Percentiles rank a stretch among this genome's conserved stretches.
Evolutionary conservation across 306 rosid species (phyloP).

Genomic region (Calophaca sinica): DNA sequence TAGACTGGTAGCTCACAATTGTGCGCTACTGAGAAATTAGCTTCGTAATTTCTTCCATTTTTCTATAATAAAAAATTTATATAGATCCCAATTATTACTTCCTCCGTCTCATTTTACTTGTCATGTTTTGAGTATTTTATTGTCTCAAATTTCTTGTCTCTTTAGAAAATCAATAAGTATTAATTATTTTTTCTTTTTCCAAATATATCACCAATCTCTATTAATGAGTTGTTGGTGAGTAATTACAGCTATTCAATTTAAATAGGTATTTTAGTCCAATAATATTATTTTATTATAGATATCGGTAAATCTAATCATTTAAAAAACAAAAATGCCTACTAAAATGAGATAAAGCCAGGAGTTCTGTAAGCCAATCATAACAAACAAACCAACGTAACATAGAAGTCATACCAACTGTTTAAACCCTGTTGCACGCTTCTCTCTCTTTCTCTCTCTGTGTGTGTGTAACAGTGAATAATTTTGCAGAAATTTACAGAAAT

Average conservation of each 20-base stretch:
- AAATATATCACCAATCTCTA: no score
- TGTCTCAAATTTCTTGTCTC: no score
- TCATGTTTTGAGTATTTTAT: no score
- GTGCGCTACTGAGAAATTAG: neutral
- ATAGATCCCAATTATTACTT: neutral
- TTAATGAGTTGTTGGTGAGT: no score
- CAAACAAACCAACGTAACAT: constrained; percentile 36
- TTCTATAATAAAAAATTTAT: neutral
- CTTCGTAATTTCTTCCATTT: neutral
- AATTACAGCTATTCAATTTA: no score
- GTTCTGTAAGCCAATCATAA: constrained; percentile 29
- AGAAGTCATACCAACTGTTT: constrained; percentile 46
- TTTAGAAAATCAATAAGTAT: no score
- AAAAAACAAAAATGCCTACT: no score
- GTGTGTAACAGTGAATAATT: neutral
- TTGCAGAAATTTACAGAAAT: constrained; percentile 27
- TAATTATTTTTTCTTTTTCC: no score
- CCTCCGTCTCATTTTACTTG: no score
- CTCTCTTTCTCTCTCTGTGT: neutral
- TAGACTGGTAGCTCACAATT: neutral
- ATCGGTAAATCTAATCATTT: no score
- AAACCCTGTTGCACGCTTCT: constrained; percentile 25
- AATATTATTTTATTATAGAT: no score
- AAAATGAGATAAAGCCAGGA: neutral
- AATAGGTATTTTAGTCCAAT: no score